Evolutionary conservation across 257 asterid genomes (phyloP).

Genomic region (Datura wrightii): DNA sequence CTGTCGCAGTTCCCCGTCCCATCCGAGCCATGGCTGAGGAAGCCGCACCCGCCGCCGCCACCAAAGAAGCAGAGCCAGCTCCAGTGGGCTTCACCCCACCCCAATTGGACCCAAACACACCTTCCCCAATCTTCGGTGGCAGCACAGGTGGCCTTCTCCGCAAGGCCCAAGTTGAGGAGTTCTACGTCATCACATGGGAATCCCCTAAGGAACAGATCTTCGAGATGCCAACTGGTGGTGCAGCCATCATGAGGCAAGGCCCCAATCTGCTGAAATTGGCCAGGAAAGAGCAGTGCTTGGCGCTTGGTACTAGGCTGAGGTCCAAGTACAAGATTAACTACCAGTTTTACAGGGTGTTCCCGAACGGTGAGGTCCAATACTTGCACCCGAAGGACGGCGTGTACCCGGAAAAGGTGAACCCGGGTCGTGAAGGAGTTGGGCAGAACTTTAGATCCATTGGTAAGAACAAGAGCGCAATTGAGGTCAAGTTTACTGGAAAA

Average conservation of each 20-base stretch:
- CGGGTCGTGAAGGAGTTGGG: constrained; percentile 88
- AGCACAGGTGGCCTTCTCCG: constrained; percentile 93
- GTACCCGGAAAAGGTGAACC: constrained; percentile 92
- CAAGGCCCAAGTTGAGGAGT: constrained; percentile 92
- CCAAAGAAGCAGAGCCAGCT: constrained; percentile 39
- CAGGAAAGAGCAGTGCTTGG: constrained; percentile 91
- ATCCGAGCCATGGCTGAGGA: constrained; percentile 77
- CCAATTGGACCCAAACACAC: constrained; percentile 86
- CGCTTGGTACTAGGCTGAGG: constrained; percentile 81
- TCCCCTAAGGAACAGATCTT: constrained; percentile 95
- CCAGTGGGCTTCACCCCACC: constrained; percentile 96
- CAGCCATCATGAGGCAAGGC: constrained; percentile 93
- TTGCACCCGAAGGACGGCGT: constrained; percentile 98
- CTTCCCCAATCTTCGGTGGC: constrained; percentile 95
- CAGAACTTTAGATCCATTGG: constrained; percentile 76
- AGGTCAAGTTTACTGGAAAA: constrained; percentile 92
- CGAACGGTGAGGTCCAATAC: constrained; percentile 92
- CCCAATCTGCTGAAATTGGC: constrained; percentile 85
- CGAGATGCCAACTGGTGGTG: constrained; percentile 98
- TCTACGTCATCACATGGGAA: constrained; percentile 93
- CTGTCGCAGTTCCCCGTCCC: constrained; percentile 42
- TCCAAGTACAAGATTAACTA: constrained; percentile 91
- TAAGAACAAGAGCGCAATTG: constrained; percentile 77
- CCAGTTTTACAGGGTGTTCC: constrained; percentile 89
- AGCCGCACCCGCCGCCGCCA: constrained; percentile 41